Evolutionary conservation across 78 protist species (phyloP), one percentile per base, ranked within the genome.

Genomic region (Corallochytrium limacisporum): DNA sequence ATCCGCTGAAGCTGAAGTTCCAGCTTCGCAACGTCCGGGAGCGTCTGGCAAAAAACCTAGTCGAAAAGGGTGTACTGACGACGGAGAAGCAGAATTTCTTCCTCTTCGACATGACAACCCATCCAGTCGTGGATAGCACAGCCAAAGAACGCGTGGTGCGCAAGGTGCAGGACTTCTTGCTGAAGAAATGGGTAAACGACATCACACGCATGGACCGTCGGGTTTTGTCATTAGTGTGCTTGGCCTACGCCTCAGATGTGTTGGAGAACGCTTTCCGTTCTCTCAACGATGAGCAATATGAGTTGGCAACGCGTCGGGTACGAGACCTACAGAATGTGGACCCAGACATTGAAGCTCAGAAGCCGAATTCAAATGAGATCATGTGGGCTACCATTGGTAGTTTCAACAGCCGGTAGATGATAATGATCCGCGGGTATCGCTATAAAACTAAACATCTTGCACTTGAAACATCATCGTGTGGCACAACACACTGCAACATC

Each of bases 51-150:
- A 68, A 68, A 48, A 15, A 9, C 15, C 54, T 68, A 12, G 74
- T 68, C 33, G 74, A 68, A 10, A 68, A 49, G 72, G 59, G 74
- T 18, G 49, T 71, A 26, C 40, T 71, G 20, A 35, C 66, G 22
- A 71, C 77, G 3, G 66, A 56, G 36, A 56, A 46, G 39, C 66
- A 56, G 13, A 59, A 59, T 29, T 71, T 71, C 46, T 20, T 71
- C 12, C 59, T 71, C 40, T 71, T 71, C 29, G 77, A 71, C 59
- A 54, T 59, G 37, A 37, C 77, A 7, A 71, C 77, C 3, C 77
- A 71, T n/a, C 77, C 77, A 1, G 57, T 71, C 5, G 28, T 24
- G 22, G 59, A 71, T 24, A 4, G 44, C 35, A 13, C 59, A 8
- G 53, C 38, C n/a, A 66, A 66, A 26, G 47, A 66, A 22, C 9